A percentile compares a stretch with the other conserved stretches of the same genome.
phyloP scores from a whole-genome alignment of 1,139 yeast genomes.

The Kurtzmaniella quercitrusa region DNA sequence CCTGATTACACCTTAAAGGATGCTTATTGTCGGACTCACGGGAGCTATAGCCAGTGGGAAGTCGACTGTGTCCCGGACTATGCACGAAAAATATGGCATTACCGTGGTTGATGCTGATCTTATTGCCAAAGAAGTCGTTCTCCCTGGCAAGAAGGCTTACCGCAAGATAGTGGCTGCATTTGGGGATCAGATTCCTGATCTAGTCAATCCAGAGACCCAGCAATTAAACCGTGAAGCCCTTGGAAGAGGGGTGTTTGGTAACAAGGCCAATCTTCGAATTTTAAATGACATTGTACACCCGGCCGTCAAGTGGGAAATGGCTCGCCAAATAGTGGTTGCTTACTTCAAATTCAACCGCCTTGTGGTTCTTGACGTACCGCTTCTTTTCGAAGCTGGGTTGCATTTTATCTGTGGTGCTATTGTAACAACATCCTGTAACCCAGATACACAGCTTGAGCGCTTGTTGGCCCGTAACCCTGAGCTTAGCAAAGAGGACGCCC shows the following conservation, averaged over 20 bases:
- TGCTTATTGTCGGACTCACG: constrained; percentile 89
- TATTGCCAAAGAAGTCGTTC: constrained; percentile 81
- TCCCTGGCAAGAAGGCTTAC: constrained; percentile 75
- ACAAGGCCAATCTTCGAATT: constrained; percentile 46
- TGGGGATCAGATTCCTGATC: constrained; percentile 47
- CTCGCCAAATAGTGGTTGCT: constrained; percentile 50
- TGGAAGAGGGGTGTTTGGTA: constrained; percentile 76
- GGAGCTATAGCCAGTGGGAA: constrained; percentile 98
- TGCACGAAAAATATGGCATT: constrained; percentile 48
- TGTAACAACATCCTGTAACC: constrained; percentile 63
- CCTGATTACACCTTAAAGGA: constrained; percentile 16
- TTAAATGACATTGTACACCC: constrained; percentile 87
- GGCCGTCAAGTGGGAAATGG: constrained; percentile 70
- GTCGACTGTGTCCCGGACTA: constrained; percentile 72
- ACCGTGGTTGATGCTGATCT: constrained; percentile 84
- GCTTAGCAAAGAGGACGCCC: constrained; percentile 61
- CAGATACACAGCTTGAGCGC: constrained; percentile 56
- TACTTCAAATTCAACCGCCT: constrained; percentile 48
- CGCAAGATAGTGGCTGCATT: constrained; percentile 60
- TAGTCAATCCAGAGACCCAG: constrained; percentile 48
- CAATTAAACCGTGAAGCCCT: constrained; percentile 64
- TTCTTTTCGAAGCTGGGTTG: constrained; percentile 76
- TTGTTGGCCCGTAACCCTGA: constrained; percentile 64
- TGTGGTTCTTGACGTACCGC: constrained; percentile 84
- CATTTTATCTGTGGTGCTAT: constrained; percentile 68